Conservation (phyloP, 306 rosid species). For the Quillaja saponaria region DNA sequence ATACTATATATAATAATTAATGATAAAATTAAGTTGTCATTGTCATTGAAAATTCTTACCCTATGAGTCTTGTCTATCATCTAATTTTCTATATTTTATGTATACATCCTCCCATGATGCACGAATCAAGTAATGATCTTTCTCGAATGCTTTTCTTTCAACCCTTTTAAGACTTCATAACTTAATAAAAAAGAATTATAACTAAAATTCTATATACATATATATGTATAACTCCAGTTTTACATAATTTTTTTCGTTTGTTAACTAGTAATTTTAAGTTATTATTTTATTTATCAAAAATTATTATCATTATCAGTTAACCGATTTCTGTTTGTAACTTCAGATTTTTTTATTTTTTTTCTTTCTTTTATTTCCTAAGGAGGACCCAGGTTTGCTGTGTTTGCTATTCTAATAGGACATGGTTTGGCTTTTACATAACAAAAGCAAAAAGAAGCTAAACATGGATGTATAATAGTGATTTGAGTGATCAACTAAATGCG, state of each 20-base stretch:
- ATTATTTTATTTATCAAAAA: no score
- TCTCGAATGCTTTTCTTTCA: constrained; percentile 39
- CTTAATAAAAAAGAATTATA: no score
- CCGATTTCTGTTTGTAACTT: background rate
- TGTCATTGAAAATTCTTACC: constrained; percentile 27
- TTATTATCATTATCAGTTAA: no score
- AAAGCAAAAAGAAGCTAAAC: constrained; percentile 7
- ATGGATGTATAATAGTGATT: background rate
- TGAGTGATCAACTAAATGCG: constrained; percentile 1
- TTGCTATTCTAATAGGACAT: constrained; percentile 58
- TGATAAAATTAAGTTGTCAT: constrained; percentile 4
- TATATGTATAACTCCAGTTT: no score
- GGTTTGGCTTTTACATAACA: constrained; percentile 60
- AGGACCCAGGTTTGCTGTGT: constrained; percentile 30
- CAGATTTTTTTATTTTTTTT: constrained; percentile 12
- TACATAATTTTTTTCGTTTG: no score
- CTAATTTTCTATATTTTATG: background rate
- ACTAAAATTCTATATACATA: no score
- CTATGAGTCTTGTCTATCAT: background rate
- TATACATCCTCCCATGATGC: constrained; percentile 14
- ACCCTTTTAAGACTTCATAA: constrained; percentile 26
- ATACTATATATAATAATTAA: background rate
- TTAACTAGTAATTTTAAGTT: no score
- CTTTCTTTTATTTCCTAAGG: constrained; percentile 34
- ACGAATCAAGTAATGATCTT: constrained; percentile 31